Base-by-base conservation (phyloP, 345 rosid species). In the Boechera retrofracta region DNA sequence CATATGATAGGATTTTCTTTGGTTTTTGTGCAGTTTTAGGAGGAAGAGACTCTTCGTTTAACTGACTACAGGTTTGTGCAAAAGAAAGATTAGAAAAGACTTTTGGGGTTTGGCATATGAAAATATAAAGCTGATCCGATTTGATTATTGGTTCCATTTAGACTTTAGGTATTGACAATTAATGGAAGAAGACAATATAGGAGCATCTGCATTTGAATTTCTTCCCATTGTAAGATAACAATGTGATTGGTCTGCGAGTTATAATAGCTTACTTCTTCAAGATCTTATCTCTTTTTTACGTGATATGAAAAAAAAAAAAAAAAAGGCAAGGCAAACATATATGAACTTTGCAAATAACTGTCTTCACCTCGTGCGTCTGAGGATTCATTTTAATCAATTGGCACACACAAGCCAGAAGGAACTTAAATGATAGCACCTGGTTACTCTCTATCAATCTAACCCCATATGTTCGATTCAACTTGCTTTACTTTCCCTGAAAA, bases 61-160 rank as follows among this genome's bases (percentile, higher is more conserved):
- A 71, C 81, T 78, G 47, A 72, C 51, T 67, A 78, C 70, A 73
- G 74, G 67, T 56, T 62, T 69, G 53, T 69, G 64, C 35, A 53
- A 76, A 47, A 57, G 51, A 74, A 74, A 56, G 35, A 66, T 33
- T 39, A 53, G 71, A 31, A 53, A 56, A 61, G 3, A 51, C 38
- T 0, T 13, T 62, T 72, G 12, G 71, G 77, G 29, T 53, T 53
- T 74, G 77, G 67, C 58, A 44, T 73, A 65, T 41, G 38, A 18
- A 66, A 72, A 42, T 72, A 52, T 67, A 61, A 66, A 71, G 67
- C 48, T 72, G 81, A 66, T 78, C 16, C 10, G 69, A 60, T 67
- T 77, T 78, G 45, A 59, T 65, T 28, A 28, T 53, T 67, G 24
- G 24, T 35, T 77, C 29, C 31, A 13, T 55, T 47, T 77, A 55